Evolutionary conservation across 148 eudicot genomes (phyloP).

Genomic region (Nyssa sinensis): DNA sequence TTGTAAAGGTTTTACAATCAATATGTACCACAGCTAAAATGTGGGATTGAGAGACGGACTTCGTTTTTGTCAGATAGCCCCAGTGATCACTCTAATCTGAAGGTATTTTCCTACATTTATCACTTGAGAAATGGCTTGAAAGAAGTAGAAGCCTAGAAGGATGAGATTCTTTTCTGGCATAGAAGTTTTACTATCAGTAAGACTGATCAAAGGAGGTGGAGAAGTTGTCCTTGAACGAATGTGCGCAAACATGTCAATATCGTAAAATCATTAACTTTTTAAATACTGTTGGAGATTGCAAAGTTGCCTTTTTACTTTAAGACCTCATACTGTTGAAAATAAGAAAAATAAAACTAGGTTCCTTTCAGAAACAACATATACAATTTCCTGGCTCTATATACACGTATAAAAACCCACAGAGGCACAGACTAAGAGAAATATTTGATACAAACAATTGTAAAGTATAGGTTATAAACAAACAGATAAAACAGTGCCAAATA

Average conservation of each 20-base stretch:
- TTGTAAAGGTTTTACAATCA: background rate
- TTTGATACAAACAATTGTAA: background rate
- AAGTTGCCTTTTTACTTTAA: background rate
- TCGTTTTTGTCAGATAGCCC: background rate
- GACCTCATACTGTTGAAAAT: no score
- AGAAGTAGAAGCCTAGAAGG: background rate
- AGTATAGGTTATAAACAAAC: background rate
- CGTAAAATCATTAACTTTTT: background rate
- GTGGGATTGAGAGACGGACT: background rate
- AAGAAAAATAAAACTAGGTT: background rate
- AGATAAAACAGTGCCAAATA: slow-evolving; percentile 1
- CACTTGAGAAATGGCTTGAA: background rate
- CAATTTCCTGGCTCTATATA: background rate
- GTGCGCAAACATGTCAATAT: background rate
- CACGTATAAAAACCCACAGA: background rate
- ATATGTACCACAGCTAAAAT: background rate
- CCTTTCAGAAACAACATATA: background rate
- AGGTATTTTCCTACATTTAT: background rate
- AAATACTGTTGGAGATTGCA: background rate
- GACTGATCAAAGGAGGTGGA: background rate
- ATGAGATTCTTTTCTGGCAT: background rate
- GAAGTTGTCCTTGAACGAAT: background rate
- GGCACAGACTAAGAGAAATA: background rate
- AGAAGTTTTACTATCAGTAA: background rate
- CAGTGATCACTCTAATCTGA: background rate